Percentiles rank a stretch among this genome's conserved stretches.
phyloP scores from a whole-genome alignment of 2,329 filamentous ascomycete species.

The Curvularia verruculosa region DNA sequence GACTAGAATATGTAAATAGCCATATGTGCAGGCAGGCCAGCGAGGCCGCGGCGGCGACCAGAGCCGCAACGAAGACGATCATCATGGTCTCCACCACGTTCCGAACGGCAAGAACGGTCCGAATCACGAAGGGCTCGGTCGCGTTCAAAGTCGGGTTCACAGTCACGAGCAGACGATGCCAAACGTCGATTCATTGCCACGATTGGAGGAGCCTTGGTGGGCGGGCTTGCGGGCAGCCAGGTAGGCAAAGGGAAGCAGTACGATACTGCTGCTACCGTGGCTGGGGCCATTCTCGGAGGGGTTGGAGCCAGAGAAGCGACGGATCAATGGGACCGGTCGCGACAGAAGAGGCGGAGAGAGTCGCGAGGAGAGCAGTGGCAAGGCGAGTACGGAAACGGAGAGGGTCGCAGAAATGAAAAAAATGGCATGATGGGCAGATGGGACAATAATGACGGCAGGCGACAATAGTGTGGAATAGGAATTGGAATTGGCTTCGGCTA shows the following conservation, averaged over 20 bases:
- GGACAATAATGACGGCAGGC: neutral
- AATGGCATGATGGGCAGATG: slow-evolving; percentile 5
- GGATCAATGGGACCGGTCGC: slow-evolving; percentile 29
- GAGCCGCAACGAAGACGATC: slow-evolving; percentile 28
- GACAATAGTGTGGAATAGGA: neutral
- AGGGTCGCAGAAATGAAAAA: slow-evolving; percentile 1
- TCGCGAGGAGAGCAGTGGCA: slow-evolving; percentile 12
- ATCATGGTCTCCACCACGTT: slow-evolving; percentile 41
- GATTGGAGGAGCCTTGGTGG: slow-evolving; percentile 43
- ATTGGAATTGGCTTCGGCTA: neutral
- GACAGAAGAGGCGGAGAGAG: slow-evolving; percentile 12
- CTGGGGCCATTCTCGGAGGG: slow-evolving; percentile 45
- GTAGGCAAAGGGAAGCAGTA: slow-evolving; percentile 34
- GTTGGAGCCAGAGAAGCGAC: slow-evolving; percentile 39
- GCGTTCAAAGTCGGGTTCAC: slow-evolving; percentile 30
- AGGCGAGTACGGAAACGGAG: slow-evolving; percentile 13
- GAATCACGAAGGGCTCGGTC: slow-evolving; percentile 23
- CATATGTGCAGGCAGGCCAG: slow-evolving; percentile 3
- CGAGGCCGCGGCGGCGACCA: slow-evolving; percentile 23
- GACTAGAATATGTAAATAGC: slow-evolving; percentile 13
- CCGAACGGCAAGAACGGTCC: slow-evolving; percentile 16
- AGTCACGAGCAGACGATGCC: slow-evolving; percentile 28
- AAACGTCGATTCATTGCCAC: slow-evolving; percentile 35
- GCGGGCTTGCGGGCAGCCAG: slow-evolving; percentile 39
- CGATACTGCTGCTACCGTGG: slow-evolving; percentile 41